These are phyloP conservation scores for bread wheat (Triticum aestivum) DNA, from an alignment of 176 grass and related monocot genomes.

Conservation along the genomic window IWGSC_CS_RefSeq_v2.1 NC_057794.1:234719829-234720328, in stretches of 20 bases:
- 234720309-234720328: too few species aligned
- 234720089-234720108: not conserved
- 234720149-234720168: not conserved
- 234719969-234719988: conserved; percentile 63
- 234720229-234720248: too few species aligned
- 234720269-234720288: too few species aligned
- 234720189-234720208: not conserved
- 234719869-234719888: conserved; percentile 84
- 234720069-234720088: not conserved
- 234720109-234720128: not conserved
- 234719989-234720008: conserved; percentile 75
- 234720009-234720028: conserved; percentile 56
- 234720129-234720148: not conserved
- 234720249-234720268: too few species aligned
- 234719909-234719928: conserved; percentile 89
- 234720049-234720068: not conserved
- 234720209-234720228: too few species aligned
- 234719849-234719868: conserved; percentile 38
- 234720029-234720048: not conserved
- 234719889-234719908: conserved; percentile 72
- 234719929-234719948: conserved; percentile 91
- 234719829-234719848: not conserved
- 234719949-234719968: conserved; percentile 69
- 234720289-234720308: too few species aligned
- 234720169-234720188: not conserved